Evolutionary conservation across 805 yeast species (phyloP), one percentile per base, ranked within the genome.

Genomic region (Wickerhamia fluorescens): DNA sequence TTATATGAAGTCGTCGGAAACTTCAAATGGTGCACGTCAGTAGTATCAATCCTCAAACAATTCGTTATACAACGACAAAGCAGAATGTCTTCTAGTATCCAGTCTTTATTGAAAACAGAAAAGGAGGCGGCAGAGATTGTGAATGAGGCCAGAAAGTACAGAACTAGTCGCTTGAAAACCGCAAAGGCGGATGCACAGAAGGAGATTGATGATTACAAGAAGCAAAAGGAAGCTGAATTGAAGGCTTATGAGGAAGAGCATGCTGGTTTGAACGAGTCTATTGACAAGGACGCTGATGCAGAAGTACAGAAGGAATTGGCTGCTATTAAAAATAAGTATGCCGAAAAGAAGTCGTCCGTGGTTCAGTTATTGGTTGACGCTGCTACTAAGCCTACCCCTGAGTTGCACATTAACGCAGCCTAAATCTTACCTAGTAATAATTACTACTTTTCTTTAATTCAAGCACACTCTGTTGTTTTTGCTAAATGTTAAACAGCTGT

Each of bases 51-150:
- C n/a, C n/a, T n/a, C n/a, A 16, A 24, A 16, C 27, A n/a, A 5
- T 11, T 6, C 18, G n/a, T 11, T 24, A 13, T 10, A 23, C 10
- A 14, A 7, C 24, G 24, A 12, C n/a, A 14, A 14, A 22, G 24
- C 37, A 37, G 14, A 22, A 49, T 46, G 54, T 49, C 54, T 9
- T 46, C 56, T 25, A 50, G 54, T 18, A 50, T 50, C 36, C 56
- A 50, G 37, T 46, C 54, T 19, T 46, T 50, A 31, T 48, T 50
- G 41, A 50, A 82, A 70, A 94, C 97, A 38, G 98, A 92, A 66
- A 86, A 83, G 62, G 89, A 85, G 49, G 97, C 98, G n/a, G 96
- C 94, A 46, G 88, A 79, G 45, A 83, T 88, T 40, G 97, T 92
- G 37, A 72, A 88, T 48, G 81, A 82, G 53, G 96, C 98, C 14